Evolutionary conservation across 177 flowering plant species (phyloP).

Genomic region (Vitis hybrid): DNA sequence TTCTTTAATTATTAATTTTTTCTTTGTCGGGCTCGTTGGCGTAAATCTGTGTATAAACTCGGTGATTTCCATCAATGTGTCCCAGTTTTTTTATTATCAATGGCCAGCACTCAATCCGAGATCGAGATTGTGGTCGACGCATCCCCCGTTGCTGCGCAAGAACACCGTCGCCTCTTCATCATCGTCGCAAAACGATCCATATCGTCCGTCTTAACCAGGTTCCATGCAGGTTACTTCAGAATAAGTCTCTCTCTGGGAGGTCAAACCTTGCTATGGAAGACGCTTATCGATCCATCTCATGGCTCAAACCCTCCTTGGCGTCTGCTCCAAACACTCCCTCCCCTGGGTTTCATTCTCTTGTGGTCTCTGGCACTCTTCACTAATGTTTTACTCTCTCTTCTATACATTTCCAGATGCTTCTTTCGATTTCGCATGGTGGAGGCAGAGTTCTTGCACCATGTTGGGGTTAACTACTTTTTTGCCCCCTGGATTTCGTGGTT

Average conservation of each 20-base stretch:
- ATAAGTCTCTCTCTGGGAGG: too few relatives aligned
- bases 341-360: slow-evolving; percentile 14
- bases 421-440: slow-evolving; percentile 33
- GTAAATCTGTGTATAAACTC: too few relatives aligned
- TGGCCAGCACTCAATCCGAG: background rate
- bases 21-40: too few relatives aligned
- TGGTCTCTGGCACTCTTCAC: slow-evolving; percentile 35
- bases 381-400: slow-evolving; percentile 22
- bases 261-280: too few relatives aligned
- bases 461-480: slow-evolving; percentile 48
- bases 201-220: background rate
- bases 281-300: too few relatives aligned
- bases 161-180: background rate
- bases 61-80: too few relatives aligned
- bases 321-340: too few relatives aligned
- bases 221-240: background rate
- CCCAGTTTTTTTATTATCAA: too few relatives aligned
- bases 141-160: background rate
- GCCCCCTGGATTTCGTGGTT: slow-evolving; percentile 55
- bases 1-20: too few relatives aligned
- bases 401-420: slow-evolving; percentile 36
- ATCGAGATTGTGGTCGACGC: slow-evolving; percentile 4
- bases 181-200: background rate
- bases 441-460: slow-evolving; percentile 40
- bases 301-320: too few relatives aligned